Percentiles rank a stretch among this genome's conserved stretches.
Conservation (phyloP, 768 basidiomycete species). For the Fomitopsis serialis region DNA sequence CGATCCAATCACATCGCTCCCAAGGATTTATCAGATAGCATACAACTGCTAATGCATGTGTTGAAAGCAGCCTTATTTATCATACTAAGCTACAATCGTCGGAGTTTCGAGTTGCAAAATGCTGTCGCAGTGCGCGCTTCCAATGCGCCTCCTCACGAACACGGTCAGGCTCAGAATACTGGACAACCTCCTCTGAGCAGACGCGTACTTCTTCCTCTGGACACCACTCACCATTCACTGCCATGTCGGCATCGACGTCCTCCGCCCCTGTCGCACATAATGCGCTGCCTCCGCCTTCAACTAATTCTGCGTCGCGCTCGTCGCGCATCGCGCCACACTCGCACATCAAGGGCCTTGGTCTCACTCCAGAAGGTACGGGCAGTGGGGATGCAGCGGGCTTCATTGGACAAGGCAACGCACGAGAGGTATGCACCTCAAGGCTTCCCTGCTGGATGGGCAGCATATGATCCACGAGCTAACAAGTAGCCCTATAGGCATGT, state of each 20-base stretch:
- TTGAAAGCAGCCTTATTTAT: too few relatives aligned
- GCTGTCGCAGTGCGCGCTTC: too few relatives aligned
- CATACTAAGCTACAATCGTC: too few relatives aligned
- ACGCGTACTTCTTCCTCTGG: too few relatives aligned
- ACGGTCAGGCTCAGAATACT: too few relatives aligned
- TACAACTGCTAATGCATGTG: too few relatives aligned
- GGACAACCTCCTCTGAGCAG: too few relatives aligned
- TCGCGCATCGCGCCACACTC: slow-evolving; percentile 81
- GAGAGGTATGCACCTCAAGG: slow-evolving; percentile 67
- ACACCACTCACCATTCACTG: too few relatives aligned
- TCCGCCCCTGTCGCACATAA: slow-evolving; percentile 47
- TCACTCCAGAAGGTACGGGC: slow-evolving; percentile 80
- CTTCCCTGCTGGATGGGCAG: neutral
- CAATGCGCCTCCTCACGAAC: too few relatives aligned
- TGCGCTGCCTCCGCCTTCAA: slow-evolving; percentile 65
- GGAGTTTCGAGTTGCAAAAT: too few relatives aligned
- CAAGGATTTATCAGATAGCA: neutral
- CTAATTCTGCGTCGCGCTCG: slow-evolving; percentile 55
- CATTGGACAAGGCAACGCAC: slow-evolving; percentile 83
- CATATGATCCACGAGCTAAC: neutral
- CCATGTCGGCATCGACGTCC: slow-evolving; percentile 20
- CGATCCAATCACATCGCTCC: neutral
- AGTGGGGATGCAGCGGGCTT: slow-evolving; percentile 68
- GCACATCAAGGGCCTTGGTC: slow-evolving; percentile 94
- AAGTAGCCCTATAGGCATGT: slow-evolving; percentile 57